A percentile compares a stretch with the other conserved stretches of the same genome.
Conservation (phyloP, 208 protist species). For the Angomonas deanei region DNA sequence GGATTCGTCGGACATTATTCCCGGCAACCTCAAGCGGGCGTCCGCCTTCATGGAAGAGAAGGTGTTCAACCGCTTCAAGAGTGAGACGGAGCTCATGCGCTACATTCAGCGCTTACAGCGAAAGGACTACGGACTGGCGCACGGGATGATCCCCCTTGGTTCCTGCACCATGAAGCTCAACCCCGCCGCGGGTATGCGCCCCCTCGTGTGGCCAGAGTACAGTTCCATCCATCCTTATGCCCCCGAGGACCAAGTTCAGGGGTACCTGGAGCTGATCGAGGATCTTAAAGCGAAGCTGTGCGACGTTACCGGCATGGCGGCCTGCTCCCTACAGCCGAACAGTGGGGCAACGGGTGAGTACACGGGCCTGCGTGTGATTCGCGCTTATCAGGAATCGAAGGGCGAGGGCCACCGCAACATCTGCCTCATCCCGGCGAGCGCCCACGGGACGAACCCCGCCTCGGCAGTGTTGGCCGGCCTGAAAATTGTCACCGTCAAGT, state of each 20-base stretch:
- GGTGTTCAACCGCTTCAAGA: slow-evolving; percentile 96
- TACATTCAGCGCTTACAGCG: slow-evolving; percentile 94
- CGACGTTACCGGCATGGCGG: slow-evolving; percentile 94
- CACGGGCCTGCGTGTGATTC: slow-evolving; percentile 90
- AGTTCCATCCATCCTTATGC: slow-evolving; percentile 94
- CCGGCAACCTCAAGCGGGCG: slow-evolving; percentile 48
- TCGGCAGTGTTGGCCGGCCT: slow-evolving; percentile 92
- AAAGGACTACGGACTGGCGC: slow-evolving; percentile 93
- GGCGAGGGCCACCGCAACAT: slow-evolving; percentile 90
- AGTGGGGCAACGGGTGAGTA: slow-evolving; percentile 97
- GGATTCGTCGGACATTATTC: slow-evolving; percentile 32
- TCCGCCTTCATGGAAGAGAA: slow-evolving; percentile 86
- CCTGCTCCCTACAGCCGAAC: slow-evolving; percentile 96
- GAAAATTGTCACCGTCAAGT: slow-evolving; percentile 92
- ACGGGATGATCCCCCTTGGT: slow-evolving; percentile 97
- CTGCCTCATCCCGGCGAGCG: slow-evolving; percentile 96
- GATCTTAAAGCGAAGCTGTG: slow-evolving; percentile 85
- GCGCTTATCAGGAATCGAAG: slow-evolving; percentile 70
- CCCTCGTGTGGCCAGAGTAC: slow-evolving; percentile 94
- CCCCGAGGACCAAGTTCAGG: slow-evolving; percentile 86
- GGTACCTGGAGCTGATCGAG: slow-evolving; percentile 72
- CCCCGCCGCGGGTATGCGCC: slow-evolving; percentile 92
- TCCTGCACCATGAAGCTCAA: slow-evolving; percentile 99
- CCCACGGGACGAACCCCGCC: slow-evolving; percentile 99
- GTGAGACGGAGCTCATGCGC: slow-evolving; percentile 94